phyloP scores from a whole-genome alignment of 129 eudicot genomes.

The Glebionis coronaria region DNA sequence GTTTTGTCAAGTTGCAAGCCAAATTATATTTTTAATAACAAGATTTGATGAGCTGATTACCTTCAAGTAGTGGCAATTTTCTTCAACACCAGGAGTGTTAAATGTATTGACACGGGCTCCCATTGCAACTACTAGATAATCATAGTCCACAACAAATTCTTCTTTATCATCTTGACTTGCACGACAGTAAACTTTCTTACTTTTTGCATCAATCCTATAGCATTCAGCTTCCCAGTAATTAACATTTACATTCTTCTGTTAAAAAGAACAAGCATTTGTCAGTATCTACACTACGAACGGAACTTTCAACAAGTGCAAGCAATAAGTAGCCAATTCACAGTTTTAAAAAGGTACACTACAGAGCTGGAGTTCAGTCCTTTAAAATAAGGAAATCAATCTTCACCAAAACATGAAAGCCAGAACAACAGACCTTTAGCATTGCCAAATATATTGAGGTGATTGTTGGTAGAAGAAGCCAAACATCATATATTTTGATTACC shows the following conservation, averaged over 20 bases:
- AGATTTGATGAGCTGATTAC: slow-evolving; percentile 29
- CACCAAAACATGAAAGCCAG: not conserved
- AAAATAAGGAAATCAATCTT: not conserved
- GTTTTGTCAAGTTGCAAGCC: too few relatives aligned
- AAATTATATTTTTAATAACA: not conserved
- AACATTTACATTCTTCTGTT: slow-evolving; percentile 65
- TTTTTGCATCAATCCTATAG: slow-evolving; percentile 71
- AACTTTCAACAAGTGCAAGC: not conserved
- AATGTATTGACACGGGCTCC: slow-evolving; percentile 80
- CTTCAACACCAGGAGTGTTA: slow-evolving; percentile 80
- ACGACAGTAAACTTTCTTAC: slow-evolving; percentile 74
- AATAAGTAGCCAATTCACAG: not conserved
- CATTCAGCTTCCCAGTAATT: slow-evolving; percentile 87
- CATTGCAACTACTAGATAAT: slow-evolving; percentile 66
- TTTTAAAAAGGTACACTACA: not conserved
- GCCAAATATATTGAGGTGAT: not conserved
- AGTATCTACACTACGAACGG: slow-evolving; percentile 13
- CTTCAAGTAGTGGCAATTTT: slow-evolving; percentile 74
- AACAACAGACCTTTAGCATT: not conserved
- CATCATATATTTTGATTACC: slow-evolving; percentile 15
- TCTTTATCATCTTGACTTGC: slow-evolving; percentile 44
- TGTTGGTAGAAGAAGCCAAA: not conserved
- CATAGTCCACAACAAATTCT: slow-evolving; percentile 75
- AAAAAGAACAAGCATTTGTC: slow-evolving; percentile 18
- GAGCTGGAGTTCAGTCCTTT: not conserved